A percentile compares a stretch with the other conserved stretches of the same genome.
Conservation (phyloP, 345 rosid species). For the Arabidopsis suecica region DNA sequence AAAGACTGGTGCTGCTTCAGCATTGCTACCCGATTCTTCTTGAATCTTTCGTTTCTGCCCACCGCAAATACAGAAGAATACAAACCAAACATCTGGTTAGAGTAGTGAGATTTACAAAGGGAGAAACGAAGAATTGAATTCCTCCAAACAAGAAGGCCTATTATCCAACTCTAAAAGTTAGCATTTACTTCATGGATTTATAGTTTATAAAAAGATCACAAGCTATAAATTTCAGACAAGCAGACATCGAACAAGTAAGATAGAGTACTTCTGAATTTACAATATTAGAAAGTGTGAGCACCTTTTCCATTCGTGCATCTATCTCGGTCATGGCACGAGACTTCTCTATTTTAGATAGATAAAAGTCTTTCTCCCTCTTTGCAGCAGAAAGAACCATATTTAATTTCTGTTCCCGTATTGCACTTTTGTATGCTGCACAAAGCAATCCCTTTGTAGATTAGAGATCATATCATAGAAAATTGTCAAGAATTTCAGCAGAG, state of each 20-base stretch:
- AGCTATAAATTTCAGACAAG: slow-evolving; percentile 8
- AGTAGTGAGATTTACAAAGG: slow-evolving; percentile 1
- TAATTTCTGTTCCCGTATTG: slow-evolving; percentile 77
- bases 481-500: slow-evolving; percentile 1
- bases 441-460: slow-evolving; percentile 39
- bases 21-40: slow-evolving; percentile 48
- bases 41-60: slow-evolving; percentile 72
- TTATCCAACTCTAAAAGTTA: background rate
- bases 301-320: slow-evolving; percentile 86
- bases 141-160: background rate
- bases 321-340: slow-evolving; percentile 70
- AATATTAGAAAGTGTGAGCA: slow-evolving; percentile 34
- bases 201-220: background rate
- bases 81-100: slow-evolving; percentile 15
- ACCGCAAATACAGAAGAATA: slow-evolving; percentile 32
- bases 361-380: slow-evolving; percentile 89
- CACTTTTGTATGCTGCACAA: slow-evolving; percentile 78
- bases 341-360: slow-evolving; percentile 74
- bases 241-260: background rate
- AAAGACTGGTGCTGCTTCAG: slow-evolving; percentile 43
- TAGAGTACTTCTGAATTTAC: background rate
- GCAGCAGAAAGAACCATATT: slow-evolving; percentile 89
- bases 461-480: slow-evolving; percentile 14
- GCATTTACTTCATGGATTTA: background rate
- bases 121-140: background rate